A percentile compares a stretch with the other conserved stretches of the same genome.
These are phyloP conservation scores for Kwoniella mangroviensis DNA, from an alignment of 768 basidiomycete genomes.

Conservation along the genomic window DNA sequence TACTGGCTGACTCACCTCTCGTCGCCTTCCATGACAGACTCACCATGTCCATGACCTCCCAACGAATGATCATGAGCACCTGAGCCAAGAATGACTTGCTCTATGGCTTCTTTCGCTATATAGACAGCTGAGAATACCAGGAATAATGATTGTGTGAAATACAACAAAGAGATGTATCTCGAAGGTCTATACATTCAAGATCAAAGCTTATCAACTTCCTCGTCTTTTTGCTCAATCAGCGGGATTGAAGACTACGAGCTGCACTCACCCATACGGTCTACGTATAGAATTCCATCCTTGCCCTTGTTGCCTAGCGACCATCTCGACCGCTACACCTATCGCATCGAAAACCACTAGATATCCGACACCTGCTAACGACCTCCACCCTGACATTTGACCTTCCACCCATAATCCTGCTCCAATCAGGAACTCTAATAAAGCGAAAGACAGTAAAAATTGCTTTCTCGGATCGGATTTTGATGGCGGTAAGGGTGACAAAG, in stretches of 20 bases:
- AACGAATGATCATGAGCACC: constrained; percentile 43
- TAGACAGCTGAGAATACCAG: constrained; percentile 93
- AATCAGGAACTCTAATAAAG: constrained; percentile 57
- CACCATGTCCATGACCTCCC: constrained; percentile 65
- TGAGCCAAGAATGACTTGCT: constrained; percentile 74
- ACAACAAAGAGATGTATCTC: constrained; percentile 61
- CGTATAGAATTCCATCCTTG: constrained; percentile 54
- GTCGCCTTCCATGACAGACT: constrained; percentile 55
- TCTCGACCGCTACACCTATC: constrained; percentile 70
- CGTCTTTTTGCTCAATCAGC: not conserved
- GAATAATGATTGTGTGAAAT: constrained; percentile 89
- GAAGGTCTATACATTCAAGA: constrained; percentile 33
- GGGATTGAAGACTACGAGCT: too few species aligned
- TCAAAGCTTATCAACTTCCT: not conserved
- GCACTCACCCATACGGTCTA: constrained; percentile 69
- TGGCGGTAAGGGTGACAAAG: constrained; percentile 32
- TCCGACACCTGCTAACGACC: constrained; percentile 86
- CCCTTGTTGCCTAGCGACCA: constrained; percentile 46
- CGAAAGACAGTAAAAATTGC: constrained; percentile 47
- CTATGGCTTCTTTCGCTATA: constrained; percentile 94
- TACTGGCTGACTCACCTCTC: constrained; percentile 44
- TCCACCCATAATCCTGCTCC: constrained; percentile 74
- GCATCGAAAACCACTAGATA: constrained; percentile 97
- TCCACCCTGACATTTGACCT: constrained; percentile 84
- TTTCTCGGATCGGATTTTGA: constrained; percentile 29